Percentiles rank a stretch among this genome's conserved stretches.
These are phyloP conservation scores for Kurtzmaniella natalensis DNA, from an alignment of 1,139 yeast species.

Conservation along the genomic window DNA sequence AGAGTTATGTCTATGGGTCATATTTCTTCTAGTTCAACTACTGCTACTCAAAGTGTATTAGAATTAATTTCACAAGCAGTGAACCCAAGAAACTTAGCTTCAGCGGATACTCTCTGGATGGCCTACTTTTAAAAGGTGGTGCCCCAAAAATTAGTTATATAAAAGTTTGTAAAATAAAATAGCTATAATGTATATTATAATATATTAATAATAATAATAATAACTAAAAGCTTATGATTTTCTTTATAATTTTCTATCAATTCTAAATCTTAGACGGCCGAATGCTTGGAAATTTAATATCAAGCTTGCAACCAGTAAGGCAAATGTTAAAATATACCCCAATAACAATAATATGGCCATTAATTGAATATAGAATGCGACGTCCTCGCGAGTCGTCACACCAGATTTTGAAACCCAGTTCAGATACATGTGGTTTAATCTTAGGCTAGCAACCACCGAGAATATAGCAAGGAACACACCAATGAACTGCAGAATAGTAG, in stretches of 20 bases:
- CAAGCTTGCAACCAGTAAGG: slow-evolving; percentile 1
- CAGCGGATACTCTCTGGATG: slow-evolving; percentile 94
- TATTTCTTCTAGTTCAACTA: slow-evolving; percentile 64
- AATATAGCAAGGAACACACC: slow-evolving; percentile 18
- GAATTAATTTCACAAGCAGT: slow-evolving; percentile 95
- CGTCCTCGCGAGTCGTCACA: slow-evolving; percentile 16
- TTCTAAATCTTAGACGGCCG: background rate
- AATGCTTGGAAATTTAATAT: slow-evolving; percentile 9
- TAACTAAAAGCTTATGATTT: background rate
- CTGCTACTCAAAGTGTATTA: slow-evolving; percentile 89
- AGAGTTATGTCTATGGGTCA: slow-evolving; percentile 70
- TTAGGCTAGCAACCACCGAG: slow-evolving; percentile 18
- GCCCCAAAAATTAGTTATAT: background rate
- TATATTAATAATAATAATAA: background rate
- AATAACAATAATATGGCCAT: slow-evolving; percentile 10
- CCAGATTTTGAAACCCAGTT: slow-evolving; percentile 17
- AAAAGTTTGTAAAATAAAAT: slow-evolving; percentile 1
- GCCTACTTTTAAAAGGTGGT: slow-evolving; percentile 59
- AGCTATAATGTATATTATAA: slow-evolving; percentile 2
- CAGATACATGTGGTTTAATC: slow-evolving; percentile 22
- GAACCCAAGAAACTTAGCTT: slow-evolving; percentile 89
- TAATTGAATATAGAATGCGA: slow-evolving; percentile 22
- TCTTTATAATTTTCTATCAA: background rate
- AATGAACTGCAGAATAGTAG: slow-evolving; percentile 17
- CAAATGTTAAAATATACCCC: slow-evolving; percentile 9